A percentile compares a stretch with the other conserved stretches of the same genome.
These are phyloP conservation scores for Waitea zeae DNA, from an alignment of 1,284 basidiomycete genomes.

Conservation along the genomic window DNA sequence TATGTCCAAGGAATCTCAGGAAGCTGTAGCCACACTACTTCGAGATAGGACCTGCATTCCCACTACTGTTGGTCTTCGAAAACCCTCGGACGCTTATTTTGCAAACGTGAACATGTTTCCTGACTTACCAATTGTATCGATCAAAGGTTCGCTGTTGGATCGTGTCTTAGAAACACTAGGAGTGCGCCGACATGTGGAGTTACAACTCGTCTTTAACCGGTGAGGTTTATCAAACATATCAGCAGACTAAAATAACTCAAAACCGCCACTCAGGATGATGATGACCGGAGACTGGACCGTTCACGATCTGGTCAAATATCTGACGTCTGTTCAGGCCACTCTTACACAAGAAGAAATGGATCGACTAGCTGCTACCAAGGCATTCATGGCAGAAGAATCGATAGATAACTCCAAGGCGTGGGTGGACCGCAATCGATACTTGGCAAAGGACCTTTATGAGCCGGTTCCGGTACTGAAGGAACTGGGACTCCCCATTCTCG, in stretches of 20 bases:
- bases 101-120: conserved; percentile 76
- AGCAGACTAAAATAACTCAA: not conserved
- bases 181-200: conserved; percentile 82
- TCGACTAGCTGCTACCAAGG: conserved; percentile 63
- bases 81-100: conserved; percentile 76
- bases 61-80: conserved; percentile 63
- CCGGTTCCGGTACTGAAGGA: conserved; percentile 60
- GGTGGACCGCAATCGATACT: too few relatives aligned
- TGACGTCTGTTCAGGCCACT: conserved; percentile 71
- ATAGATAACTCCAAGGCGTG: conserved; percentile 20
- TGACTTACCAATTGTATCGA: conserved; percentile 76
- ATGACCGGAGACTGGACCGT: conserved; percentile 74
- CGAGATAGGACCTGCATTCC: conserved; percentile 63
- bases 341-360: conserved; percentile 55
- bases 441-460: conserved; percentile 74
- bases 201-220: conserved; percentile 79
- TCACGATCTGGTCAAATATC: conserved; percentile 68
- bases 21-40: conserved; percentile 41
- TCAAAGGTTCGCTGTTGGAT: conserved; percentile 61
- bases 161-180: conserved; percentile 66
- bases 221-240: conserved; percentile 16
- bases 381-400: conserved; percentile 53
- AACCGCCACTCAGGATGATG: conserved; percentile 41
- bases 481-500: conserved; percentile 69
- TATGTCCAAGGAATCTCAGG: conserved; percentile 39